Evolutionary conservation across 2,329 filamentous ascomycete genomes (phyloP).

Genomic region (Fusarium paranaense): DNA sequence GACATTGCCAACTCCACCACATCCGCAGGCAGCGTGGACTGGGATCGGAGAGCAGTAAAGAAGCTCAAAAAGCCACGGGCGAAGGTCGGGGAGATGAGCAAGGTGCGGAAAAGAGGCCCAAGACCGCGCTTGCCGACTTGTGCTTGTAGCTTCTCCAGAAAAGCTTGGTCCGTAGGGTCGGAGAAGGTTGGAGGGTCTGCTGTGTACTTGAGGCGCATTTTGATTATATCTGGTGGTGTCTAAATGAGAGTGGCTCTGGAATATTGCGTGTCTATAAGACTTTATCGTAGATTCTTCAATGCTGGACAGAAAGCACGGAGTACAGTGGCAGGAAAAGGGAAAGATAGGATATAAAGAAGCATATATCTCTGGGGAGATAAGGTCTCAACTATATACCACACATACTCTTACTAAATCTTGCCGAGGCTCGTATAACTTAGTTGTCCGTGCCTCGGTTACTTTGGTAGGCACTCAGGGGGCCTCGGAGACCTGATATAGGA

Average conservation of each 20-base stretch:
- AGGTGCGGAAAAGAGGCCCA: neutral
- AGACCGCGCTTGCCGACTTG: neutral
- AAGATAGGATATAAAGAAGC: neutral
- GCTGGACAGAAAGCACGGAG: neutral
- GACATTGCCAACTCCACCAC: neutral
- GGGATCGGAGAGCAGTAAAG: neutral
- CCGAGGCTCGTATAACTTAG: neutral
- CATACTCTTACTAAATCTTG: neutral
- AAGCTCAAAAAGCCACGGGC: neutral
- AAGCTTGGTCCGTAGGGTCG: neutral
- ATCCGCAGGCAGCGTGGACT: neutral
- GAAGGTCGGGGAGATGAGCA: neutral
- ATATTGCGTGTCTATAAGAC: neutral
- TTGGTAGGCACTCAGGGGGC: neutral
- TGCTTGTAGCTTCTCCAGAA: neutral
- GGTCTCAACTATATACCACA: neutral
- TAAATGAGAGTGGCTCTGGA: neutral
- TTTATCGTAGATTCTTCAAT: neutral
- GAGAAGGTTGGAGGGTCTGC: neutral
- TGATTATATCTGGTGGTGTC: neutral
- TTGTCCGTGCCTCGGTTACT: neutral
- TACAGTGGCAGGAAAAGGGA: neutral
- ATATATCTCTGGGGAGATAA: neutral
- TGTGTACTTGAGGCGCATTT: neutral
- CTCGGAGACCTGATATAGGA: neutral